These are phyloP conservation scores for Epichloe coenophiala DNA, from an alignment of 2,329 filamentous ascomycete species.

Conservation along the genomic window DNA sequence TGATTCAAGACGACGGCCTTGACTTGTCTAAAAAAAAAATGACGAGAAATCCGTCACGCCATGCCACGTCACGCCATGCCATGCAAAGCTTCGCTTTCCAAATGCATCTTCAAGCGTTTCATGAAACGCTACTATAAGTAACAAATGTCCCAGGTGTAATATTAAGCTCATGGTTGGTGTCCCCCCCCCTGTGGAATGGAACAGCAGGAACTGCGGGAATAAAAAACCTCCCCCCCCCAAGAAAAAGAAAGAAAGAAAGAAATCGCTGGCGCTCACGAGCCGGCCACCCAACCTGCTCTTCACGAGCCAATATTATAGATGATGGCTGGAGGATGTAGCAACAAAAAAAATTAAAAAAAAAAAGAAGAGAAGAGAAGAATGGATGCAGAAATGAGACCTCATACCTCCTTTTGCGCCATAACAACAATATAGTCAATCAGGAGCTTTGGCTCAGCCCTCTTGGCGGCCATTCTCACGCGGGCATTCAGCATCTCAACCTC, in stretches of 20 bases:
- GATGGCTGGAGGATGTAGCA: neutral
- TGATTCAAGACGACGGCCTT: neutral
- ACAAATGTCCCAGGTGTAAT: neutral
- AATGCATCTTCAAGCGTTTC: neutral
- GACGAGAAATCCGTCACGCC: neutral
- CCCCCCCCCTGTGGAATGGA: neutral
- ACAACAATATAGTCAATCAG: constrained; percentile 18
- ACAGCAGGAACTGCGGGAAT: neutral
- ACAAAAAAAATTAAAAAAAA: neutral
- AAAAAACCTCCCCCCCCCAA: too few species aligned
- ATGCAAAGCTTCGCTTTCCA: neutral
- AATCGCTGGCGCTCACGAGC: neutral
- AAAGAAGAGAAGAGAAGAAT: neutral
- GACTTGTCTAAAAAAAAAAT: too few species aligned
- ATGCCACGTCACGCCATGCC: neutral
- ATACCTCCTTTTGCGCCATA: constrained; percentile 14
- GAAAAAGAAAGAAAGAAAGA: neutral
- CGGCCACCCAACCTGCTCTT: neutral
- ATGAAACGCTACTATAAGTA: neutral
- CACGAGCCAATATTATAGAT: too few species aligned
- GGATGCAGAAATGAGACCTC: neutral
- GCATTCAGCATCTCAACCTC: constrained; percentile 27
- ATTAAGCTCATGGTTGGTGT: neutral
- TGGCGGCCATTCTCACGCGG: constrained; percentile 11
- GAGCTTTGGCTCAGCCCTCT: constrained; percentile 16